Percentiles rank a stretch among this genome's conserved stretches.
These are phyloP conservation scores for Talaromyces sp. DNA, from an alignment of 2,329 filamentous ascomycete genomes.

Conservation along the genomic window DNA sequence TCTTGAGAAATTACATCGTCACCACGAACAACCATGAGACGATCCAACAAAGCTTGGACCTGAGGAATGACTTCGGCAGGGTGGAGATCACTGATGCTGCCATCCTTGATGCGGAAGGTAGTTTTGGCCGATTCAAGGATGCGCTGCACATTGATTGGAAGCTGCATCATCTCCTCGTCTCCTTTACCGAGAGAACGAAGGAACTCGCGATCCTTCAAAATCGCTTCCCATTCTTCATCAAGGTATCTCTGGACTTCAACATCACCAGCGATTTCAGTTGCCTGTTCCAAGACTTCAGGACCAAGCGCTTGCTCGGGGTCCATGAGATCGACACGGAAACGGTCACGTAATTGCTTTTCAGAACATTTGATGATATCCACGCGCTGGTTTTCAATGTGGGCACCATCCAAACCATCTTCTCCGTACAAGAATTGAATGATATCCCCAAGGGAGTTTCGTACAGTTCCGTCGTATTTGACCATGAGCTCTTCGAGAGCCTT, in stretches of 20 bases:
- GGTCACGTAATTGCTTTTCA: conserved; percentile 68
- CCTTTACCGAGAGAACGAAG: conserved; percentile 70
- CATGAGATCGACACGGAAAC: conserved; percentile 85
- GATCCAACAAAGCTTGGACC: conserved; percentile 68
- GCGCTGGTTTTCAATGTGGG: conserved; percentile 86
- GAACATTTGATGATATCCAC: conserved; percentile 83
- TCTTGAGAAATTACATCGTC: conserved; percentile 75
- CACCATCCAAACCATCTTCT: conserved; percentile 92
- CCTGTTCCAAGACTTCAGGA: conserved; percentile 73
- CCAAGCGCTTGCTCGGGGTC: conserved; percentile 59
- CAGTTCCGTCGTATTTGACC: conserved; percentile 95
- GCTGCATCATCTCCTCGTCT: conserved; percentile 79
- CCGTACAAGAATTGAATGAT: conserved; percentile 97
- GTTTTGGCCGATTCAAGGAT: conserved; percentile 88
- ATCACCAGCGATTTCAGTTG: conserved; percentile 80
- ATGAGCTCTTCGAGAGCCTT: conserved; percentile 98
- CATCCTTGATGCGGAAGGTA: conserved; percentile 83
- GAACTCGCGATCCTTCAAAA: conserved; percentile 68
- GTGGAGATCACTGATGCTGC: conserved; percentile 80
- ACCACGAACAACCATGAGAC: conserved; percentile 81
- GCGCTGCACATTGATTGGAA: conserved; percentile 85
- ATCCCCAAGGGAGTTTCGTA: conserved; percentile 93
- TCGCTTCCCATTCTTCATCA: conserved; percentile 79
- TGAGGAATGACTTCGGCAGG: conserved; percentile 81
- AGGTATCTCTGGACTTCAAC: conserved; percentile 80